Evolutionary conservation across 192 early-diverging fungal species (phyloP).

Genomic region (Bifiguratus adelaidae): DNA sequence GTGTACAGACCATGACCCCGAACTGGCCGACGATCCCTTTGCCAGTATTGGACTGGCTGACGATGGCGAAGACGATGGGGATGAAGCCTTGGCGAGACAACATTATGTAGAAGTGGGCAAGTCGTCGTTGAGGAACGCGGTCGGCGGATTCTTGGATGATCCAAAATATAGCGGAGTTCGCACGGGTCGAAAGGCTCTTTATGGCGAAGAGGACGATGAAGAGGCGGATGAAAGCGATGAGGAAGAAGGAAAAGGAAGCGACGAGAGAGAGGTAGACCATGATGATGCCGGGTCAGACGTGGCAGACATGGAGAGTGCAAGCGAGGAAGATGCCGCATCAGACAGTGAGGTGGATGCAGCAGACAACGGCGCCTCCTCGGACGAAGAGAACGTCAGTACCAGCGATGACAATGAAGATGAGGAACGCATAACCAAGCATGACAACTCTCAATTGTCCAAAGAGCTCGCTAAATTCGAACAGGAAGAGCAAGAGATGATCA

Average conservation of each 20-base stretch:
- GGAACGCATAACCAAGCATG: constrained; percentile 26
- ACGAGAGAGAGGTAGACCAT: constrained; percentile 29
- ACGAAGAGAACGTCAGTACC: constrained; percentile 24
- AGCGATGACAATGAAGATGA: constrained; percentile 21
- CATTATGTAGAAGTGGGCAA: constrained; percentile 67
- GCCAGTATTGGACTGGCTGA: constrained; percentile 30
- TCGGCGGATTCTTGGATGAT: constrained; percentile 52
- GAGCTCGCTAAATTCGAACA: constrained; percentile 66
- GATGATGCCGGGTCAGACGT: constrained; percentile 33
- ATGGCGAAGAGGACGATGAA: constrained; percentile 30
- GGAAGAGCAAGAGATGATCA: too few species aligned
- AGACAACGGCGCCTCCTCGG: constrained; percentile 14
- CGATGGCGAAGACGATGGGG: constrained; percentile 28
- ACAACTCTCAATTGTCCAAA: constrained; percentile 18
- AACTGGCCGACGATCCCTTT: constrained; percentile 42
- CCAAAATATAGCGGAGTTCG: constrained; percentile 63
- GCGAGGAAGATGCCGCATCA: constrained; percentile 19
- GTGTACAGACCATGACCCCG: constrained; percentile 58
- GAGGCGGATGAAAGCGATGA: constrained; percentile 27
- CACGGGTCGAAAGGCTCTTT: constrained; percentile 53
- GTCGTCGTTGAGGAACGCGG: constrained; percentile 46
- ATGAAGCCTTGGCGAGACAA: constrained; percentile 39
- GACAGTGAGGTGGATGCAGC: constrained; percentile 9
- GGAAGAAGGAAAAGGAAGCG: constrained; percentile 2
- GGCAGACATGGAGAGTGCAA: constrained; percentile 16